phyloP scores from a whole-genome alignment of 2,329 filamentous ascomycete species.

The Tolypocladium endophyticum region DNA sequence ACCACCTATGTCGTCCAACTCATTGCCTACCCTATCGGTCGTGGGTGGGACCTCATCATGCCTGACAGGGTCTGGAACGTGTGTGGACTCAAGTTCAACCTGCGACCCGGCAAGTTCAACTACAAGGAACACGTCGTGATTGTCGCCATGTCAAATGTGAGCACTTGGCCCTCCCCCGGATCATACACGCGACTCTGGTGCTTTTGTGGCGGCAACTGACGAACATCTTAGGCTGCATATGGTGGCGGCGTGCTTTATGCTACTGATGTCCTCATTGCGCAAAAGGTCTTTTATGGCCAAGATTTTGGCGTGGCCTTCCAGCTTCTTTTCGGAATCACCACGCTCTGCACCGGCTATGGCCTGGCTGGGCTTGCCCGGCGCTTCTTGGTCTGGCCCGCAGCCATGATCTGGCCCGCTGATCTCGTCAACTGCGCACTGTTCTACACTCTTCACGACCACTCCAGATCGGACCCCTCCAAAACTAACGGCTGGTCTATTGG shows the following conservation, averaged over 20 bases:
- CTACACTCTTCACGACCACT: slow-evolving; percentile 34
- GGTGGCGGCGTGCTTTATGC: slow-evolving; percentile 48
- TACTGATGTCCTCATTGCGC: slow-evolving; percentile 37
- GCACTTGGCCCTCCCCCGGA: slow-evolving; percentile 8
- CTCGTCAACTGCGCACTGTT: slow-evolving; percentile 44
- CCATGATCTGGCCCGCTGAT: slow-evolving; percentile 48
- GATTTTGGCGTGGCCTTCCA: slow-evolving; percentile 44
- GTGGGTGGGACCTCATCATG: slow-evolving; percentile 43
- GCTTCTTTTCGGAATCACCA: slow-evolving; percentile 41
- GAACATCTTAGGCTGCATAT: slow-evolving; percentile 36
- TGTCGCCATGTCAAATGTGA: slow-evolving; percentile 54
- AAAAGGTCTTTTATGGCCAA: slow-evolving; percentile 47
- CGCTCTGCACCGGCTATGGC: slow-evolving; percentile 46
- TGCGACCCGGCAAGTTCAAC: slow-evolving; percentile 48
- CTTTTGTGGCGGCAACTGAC: background rate
- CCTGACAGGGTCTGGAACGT: slow-evolving; percentile 40
- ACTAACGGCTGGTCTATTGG: slow-evolving; percentile 52
- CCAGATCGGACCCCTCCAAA: slow-evolving; percentile 34
- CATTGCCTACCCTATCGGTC: slow-evolving; percentile 48
- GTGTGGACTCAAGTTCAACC: slow-evolving; percentile 43
- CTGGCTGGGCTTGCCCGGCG: slow-evolving; percentile 42
- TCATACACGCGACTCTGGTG: no score
- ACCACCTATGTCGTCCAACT: slow-evolving; percentile 54
- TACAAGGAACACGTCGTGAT: slow-evolving; percentile 53
- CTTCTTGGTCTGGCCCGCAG: slow-evolving; percentile 42